Base-by-base conservation (phyloP, 192 early-diverging fungal species). In the Backusella macrospora region DNA sequence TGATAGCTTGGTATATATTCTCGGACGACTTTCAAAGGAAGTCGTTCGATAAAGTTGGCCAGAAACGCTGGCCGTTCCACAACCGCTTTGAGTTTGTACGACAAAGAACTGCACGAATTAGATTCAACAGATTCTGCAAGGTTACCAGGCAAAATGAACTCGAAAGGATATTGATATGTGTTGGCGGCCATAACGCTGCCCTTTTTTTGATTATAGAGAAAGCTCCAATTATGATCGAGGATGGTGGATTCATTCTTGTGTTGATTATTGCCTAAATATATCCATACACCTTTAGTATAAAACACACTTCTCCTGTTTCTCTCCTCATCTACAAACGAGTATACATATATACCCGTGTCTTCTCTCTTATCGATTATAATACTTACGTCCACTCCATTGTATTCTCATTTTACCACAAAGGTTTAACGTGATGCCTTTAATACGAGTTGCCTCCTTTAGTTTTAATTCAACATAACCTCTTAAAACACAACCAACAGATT, bases 71-170 rank as follows among this genome's bases (percentile, higher is more conserved):
- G 75, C 37, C 87, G 82, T 71, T 86, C 88, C 18, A 85, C 80
- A 1, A 79, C 62, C 0, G 86, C 89, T 49, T 84, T 83, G 42
- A 91, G 68, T 29, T 73, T 76, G 73, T 91, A 91, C 9, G 76
- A 70, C 37, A 91, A 71, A 48, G 77, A 79, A 15, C 87, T 86
- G 29, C 63, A 62, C 42, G 23, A 46, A 63, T 70, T 62, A 15
- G 77, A 81, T 26, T 81, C 76, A n/a, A 89, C 73, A 1, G 90
- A 87, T 77, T 91, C 90, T 5, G 87, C 86, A 65, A 89, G 78
- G 52, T 85, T 76, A 6, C 90, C 90, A 2, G 86, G 83, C 10
- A 90, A 8, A 18, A 82, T 68, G 26, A 88, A 44, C 63, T 90
- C 89, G 73, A 91, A 91, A 46, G 73, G 70, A 77, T 83, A 91